Percentiles rank a stretch among this genome's conserved stretches.
These are phyloP conservation scores for Tilletia walkeri DNA, from an alignment of 1,284 basidiomycete species.

Conservation along the genomic window DNA sequence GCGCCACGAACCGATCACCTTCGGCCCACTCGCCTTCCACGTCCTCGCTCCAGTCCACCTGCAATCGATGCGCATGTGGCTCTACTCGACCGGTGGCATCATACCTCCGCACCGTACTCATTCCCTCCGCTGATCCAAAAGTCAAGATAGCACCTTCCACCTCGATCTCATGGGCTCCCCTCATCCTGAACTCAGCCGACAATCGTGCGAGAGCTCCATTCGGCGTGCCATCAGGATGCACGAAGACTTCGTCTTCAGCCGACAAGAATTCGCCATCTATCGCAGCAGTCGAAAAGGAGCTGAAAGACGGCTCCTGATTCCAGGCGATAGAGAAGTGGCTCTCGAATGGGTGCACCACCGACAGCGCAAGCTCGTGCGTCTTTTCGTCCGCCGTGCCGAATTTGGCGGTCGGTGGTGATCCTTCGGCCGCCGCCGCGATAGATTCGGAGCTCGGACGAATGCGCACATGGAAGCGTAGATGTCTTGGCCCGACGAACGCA, in stretches of 20 bases:
- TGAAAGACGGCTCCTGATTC: conserved; percentile 5
- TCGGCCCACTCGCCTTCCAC: conserved; percentile 4
- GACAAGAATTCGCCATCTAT: conserved; percentile 1
- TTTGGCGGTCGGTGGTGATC: neutral
- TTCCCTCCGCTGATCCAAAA: neutral
- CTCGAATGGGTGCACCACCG: neutral
- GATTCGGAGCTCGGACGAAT: neutral
- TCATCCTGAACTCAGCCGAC: neutral
- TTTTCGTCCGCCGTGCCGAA: neutral
- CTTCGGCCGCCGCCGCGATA: neutral
- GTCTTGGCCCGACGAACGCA: neutral
- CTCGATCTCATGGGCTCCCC: neutral
- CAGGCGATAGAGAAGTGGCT: conserved; percentile 8
- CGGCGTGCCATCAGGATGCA: conserved; percentile 5
- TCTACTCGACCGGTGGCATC: neutral
- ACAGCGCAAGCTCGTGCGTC: neutral
- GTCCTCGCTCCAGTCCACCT: neutral
- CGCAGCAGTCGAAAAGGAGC: neutral
- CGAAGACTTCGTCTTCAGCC: conserved; percentile 11
- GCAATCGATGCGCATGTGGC: neutral
- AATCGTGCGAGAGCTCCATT: neutral
- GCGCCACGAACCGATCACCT: neutral
- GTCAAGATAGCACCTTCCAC: neutral
- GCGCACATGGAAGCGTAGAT: neutral
- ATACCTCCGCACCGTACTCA: conserved; percentile 1